Base-by-base conservation (phyloP, 2,329 filamentous ascomycete genomes). In the Colletotrichum graminicola region DNA sequence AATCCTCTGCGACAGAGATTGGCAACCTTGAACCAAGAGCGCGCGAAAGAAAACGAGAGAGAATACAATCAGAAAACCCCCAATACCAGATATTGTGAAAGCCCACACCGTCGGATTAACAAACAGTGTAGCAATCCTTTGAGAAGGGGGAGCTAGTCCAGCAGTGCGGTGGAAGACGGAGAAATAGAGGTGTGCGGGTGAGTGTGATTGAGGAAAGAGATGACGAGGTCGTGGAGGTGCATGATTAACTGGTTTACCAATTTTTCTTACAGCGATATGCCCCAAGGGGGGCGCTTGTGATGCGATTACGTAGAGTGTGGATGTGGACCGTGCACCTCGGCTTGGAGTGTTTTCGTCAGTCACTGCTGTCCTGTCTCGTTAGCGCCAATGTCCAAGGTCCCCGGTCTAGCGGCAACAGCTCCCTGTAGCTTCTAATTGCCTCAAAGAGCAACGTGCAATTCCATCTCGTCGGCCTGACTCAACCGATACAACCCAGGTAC, bases 401-500 rank as follows among this genome's bases (percentile, higher is more conserved):
- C 41, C 8, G 1, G 43, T 54, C 26, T 16, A 45, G 36, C 43
- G n/a, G 36, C 23, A 69, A 49, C 54, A 54, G 34, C 36, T 59
- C 62, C 62, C 55, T 69, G 54, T 49, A 64, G 56, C 57, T 32
- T 32, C 39, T 39, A 66, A 61, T 65, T 61, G 41, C 61, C 66
- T 62, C 49, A 66, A 52, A 49, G 43, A 60, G 59, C 57, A 73
- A 72, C 68, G 55, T 73, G 49, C 67, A 51, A 32, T 51, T 26
- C 34, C 47, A 47, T 51, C 43, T 64, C 54, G 26, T 36, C 61
- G 67, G 45, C 62, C 49, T 73, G 69, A 73, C 59, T 73, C 72
- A 72, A 73, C 55, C 26, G 51, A 66, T 62, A 34, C 39, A n/a
- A 39, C 36, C 6, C 18, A 6, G 11, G n/a, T 57, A 51, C 45